Base-by-base conservation (phyloP, 495 filamentous ascomycete species). In the Neurospora sp. region DNA sequence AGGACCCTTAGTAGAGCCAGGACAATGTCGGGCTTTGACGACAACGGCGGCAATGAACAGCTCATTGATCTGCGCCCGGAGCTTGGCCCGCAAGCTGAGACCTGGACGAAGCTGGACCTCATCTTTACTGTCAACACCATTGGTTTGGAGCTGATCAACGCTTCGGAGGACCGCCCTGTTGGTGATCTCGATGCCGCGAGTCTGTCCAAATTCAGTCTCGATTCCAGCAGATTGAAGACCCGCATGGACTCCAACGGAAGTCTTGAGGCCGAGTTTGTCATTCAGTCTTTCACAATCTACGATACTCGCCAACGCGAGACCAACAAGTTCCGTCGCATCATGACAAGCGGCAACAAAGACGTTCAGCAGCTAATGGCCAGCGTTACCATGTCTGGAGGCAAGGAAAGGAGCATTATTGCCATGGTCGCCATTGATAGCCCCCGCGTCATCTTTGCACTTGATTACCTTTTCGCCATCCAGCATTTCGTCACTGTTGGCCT, bases 331-430 rank as follows among this genome's bases (percentile, higher is more conserved):
- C 89, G 93, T 59, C 97, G 96, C 80, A 97, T 98, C 81, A 98
- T 99, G 96, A 94, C 95, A 31, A 89, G 96, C 74, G 92, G 94
- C 77, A 98, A 98, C 79, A 92, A 93, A 73, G 91, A 92, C 70
- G 94, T 96, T 11, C 92, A 97, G 78, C 96, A 98, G 82, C 97
- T 98, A 78, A 98, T 99, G 96, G 96, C 96, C 42, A 96, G 91
- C 82, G 83, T 99, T 39, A 94, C 94, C 9, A 95, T 98, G 79
- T 94, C 96, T 9, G 92, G 93, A 37, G 95, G 94, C 4, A 82
- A 90, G 40, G 91, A 97, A 10, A 88, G 89, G 74, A 93, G 92
- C 82, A 81, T 98, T 68, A 94, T 98, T 76, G 94, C 93, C 5
- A 91, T 98, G 79, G 85, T 97, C 74, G 96, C 94, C n/a, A 89